Base-by-base conservation (phyloP, 345 rosid genomes). In the Acer negundo region DNA sequence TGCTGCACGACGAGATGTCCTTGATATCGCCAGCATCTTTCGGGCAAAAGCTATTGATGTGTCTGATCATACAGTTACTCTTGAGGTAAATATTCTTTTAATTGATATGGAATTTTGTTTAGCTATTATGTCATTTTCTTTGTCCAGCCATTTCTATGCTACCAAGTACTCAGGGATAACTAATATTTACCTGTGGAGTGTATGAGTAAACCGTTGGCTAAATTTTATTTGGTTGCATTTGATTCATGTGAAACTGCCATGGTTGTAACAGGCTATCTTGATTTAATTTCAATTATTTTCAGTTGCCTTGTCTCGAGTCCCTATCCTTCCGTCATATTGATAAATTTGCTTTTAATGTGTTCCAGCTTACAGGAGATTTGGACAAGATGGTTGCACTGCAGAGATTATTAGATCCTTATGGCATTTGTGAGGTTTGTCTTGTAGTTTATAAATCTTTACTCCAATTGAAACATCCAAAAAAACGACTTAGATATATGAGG, bases 371-470 rank as follows among this genome's bases (percentile, higher is more conserved):
- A 0, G 99, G 97, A 80, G 98, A 92, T 85, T 80, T 93, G 71
- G 87, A 93, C 87, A 95, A 93, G 89, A 93, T 95, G 98, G 97
- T 92, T 77, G 99, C 98, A 8, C 80, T 95, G 40, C 99, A 93
- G 81, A 92, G 97, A 81, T 74, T 95, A 82, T 82, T 95, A 85
- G 98, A 95, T 81, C 98, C 97, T 24, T 95, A 88, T 68, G 98
- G 98, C 73, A 95, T 95, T 80, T 95, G 99, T 11, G 99, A 95
- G 94, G 99, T 95, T 73, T 0, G 91, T 86, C 61, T 74, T 51
- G 2, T 73, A 28, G 49, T 75, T 62, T 12, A 75, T 64, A 9
- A 31, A 22, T 75, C 63, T 49, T 40, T 17, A 6, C 19, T 51
- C 53, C 16, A 26, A 1, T 79, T 66, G 51, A 31, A 7, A 23